Conservation (phyloP, 179 eudicot genomes). For the Camellia oleifera region DNA sequence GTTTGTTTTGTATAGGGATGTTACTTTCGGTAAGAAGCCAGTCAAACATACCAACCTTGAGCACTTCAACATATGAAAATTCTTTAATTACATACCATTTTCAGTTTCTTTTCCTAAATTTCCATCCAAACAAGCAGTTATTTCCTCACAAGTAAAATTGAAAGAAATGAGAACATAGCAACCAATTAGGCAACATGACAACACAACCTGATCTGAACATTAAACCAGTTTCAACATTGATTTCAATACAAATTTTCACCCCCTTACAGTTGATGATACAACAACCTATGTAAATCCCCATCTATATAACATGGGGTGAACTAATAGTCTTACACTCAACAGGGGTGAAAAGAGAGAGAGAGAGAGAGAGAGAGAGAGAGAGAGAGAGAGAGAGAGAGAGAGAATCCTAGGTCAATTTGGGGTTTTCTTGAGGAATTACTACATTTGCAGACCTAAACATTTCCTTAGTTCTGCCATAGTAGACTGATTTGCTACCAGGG, state of each 20-base stretch:
- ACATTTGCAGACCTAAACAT: slow-evolving; percentile 52
- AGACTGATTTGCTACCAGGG: slow-evolving; percentile 44
- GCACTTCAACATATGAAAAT: neutral
- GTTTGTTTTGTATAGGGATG: too few relatives aligned
- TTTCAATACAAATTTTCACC: neutral
- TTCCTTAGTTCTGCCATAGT: slow-evolving; percentile 92
- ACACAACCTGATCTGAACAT: neutral
- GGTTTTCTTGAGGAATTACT: slow-evolving; percentile 1
- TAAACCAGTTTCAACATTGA: neutral
- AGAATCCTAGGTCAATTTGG: neutral
- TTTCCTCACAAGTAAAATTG: neutral
- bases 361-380: too few relatives aligned
- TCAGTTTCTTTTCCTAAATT: neutral
- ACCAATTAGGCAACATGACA: neutral
- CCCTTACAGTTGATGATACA: neutral
- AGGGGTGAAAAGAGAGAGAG: too few relatives aligned
- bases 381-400: neutral
- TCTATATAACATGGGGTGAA: neutral
- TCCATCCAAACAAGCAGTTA: neutral
- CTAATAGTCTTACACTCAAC: neutral
- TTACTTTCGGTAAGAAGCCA: neutral
- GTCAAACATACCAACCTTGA: neutral
- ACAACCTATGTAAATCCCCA: neutral
- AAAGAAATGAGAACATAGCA: neutral
- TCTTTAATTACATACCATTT: neutral